Percentiles rank a stretch among this genome's conserved stretches.
These are phyloP conservation scores for Fusarium udum DNA, from an alignment of 2,329 filamentous ascomycete species.

Conservation along the genomic window DNA sequence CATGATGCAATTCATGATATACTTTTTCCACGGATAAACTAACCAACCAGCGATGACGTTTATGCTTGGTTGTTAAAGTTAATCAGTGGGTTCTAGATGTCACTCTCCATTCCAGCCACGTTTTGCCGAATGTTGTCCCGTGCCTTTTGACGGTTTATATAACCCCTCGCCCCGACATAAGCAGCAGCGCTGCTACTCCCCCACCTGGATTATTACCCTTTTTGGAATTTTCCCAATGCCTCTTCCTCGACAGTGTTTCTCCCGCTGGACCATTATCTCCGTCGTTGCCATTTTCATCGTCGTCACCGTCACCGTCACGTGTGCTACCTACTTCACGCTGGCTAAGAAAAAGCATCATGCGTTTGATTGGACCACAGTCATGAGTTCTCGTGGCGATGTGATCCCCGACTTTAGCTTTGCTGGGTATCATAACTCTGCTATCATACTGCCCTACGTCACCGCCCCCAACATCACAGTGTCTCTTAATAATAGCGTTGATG, in stretches of 20 bases:
- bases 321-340: conserved; percentile 16
- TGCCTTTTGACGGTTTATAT: neutral
- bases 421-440: conserved; percentile 32
- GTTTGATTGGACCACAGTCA: conserved; percentile 26
- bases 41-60: neutral
- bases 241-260: conserved; percentile 17
- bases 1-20: too few relatives aligned
- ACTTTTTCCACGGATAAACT: neutral
- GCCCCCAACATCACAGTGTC: neutral
- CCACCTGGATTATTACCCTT: neutral
- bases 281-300: conserved; percentile 3
- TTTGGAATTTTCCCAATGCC: neutral
- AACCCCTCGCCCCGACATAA: neutral
- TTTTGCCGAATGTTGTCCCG: neutral
- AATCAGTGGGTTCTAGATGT: neutral
- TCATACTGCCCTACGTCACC: conserved; percentile 1
- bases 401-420: conserved; percentile 38
- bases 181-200: neutral
- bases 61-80: neutral
- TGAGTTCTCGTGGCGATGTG: conserved; percentile 14
- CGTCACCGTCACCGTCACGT: neutral
- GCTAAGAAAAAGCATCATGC: neutral
- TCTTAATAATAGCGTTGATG: neutral
- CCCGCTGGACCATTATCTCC: neutral
- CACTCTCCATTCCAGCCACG: neutral